Conservation (phyloP, 2,329 filamentous ascomycete genomes). For the Zymoseptoria brevis region DNA sequence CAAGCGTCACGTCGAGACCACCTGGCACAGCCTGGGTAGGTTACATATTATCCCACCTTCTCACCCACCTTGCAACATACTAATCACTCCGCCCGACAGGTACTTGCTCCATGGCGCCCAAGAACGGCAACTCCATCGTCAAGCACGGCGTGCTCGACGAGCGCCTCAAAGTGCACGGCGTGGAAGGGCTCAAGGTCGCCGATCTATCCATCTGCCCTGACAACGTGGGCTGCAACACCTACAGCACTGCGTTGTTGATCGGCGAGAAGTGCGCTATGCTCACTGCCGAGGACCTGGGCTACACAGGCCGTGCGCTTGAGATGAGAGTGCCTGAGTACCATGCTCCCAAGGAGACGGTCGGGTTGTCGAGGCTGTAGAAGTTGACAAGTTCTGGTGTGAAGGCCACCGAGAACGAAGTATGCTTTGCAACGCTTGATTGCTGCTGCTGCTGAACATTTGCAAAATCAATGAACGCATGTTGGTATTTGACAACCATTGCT, state of each 20-base stretch:
- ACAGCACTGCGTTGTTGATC: conserved; percentile 64
- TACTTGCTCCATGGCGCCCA: conserved; percentile 70
- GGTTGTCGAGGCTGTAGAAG: conserved; percentile 35
- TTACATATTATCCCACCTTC: not conserved
- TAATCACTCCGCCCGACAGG: conserved; percentile 24
- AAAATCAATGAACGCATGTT: too few species aligned
- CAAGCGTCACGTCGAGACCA: conserved; percentile 64
- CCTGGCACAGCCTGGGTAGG: conserved; percentile 54
- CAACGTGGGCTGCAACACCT: conserved; percentile 59
- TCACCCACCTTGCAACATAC: not conserved
- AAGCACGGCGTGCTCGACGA: conserved; percentile 73
- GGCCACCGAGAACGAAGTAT: too few species aligned
- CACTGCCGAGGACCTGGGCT: conserved; percentile 64
- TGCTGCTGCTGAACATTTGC: too few species aligned
- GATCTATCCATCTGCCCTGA: conserved; percentile 71
- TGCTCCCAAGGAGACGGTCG: conserved; percentile 38
- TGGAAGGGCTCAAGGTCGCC: conserved; percentile 68
- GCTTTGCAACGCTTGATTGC: too few species aligned
- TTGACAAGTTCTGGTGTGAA: not conserved
- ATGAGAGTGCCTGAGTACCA: conserved; percentile 60
- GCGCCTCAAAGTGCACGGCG: conserved; percentile 68
- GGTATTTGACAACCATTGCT: too few species aligned
- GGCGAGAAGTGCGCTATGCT: conserved; percentile 67
- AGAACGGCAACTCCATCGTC: conserved; percentile 69
- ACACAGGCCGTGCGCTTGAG: conserved; percentile 62